phyloP scores from a whole-genome alignment of 2,329 filamentous ascomycete genomes.

The Trichoderma gracile region DNA sequence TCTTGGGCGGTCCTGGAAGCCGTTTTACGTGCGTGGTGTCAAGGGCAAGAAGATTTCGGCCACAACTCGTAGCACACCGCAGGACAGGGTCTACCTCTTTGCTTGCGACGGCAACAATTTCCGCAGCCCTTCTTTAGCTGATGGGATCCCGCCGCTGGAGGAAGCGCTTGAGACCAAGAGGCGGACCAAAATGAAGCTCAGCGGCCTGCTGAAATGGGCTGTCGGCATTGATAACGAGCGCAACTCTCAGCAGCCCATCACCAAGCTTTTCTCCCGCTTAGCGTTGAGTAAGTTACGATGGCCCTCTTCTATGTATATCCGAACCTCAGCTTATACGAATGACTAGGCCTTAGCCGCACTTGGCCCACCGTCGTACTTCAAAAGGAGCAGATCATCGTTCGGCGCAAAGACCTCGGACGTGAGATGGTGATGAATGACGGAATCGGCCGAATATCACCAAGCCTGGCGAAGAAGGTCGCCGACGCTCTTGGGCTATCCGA shows the following conservation, averaged over 20 bases:
- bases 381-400: constrained; percentile 47
- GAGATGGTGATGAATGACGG: constrained; percentile 64
- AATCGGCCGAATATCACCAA: constrained; percentile 64
- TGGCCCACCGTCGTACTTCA: constrained; percentile 49
- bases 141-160: constrained; percentile 31
- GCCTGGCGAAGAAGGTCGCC: constrained; percentile 56
- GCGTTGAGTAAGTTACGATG: constrained; percentile 47
- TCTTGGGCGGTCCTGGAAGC: constrained; percentile 49
- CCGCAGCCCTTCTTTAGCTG: constrained; percentile 13
- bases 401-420: constrained; percentile 41
- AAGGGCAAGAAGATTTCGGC: constrained; percentile 41
- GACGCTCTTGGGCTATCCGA: constrained; percentile 51
- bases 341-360: constrained; percentile 54
- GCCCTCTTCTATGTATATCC: no score
- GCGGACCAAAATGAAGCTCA: constrained; percentile 42
- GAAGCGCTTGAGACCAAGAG: constrained; percentile 29
- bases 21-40: constrained; percentile 48
- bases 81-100: constrained; percentile 52
- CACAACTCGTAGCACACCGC: constrained; percentile 30
- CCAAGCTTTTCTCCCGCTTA: constrained; percentile 62
- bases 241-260: constrained; percentile 49
- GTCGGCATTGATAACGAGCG: constrained; percentile 43
- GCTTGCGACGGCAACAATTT: constrained; percentile 54
- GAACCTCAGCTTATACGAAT: constrained; percentile 10
- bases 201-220: constrained; percentile 54